Base-by-base conservation (phyloP, 495 filamentous ascomycete genomes). In the Penicillium longicatenatum region DNA sequence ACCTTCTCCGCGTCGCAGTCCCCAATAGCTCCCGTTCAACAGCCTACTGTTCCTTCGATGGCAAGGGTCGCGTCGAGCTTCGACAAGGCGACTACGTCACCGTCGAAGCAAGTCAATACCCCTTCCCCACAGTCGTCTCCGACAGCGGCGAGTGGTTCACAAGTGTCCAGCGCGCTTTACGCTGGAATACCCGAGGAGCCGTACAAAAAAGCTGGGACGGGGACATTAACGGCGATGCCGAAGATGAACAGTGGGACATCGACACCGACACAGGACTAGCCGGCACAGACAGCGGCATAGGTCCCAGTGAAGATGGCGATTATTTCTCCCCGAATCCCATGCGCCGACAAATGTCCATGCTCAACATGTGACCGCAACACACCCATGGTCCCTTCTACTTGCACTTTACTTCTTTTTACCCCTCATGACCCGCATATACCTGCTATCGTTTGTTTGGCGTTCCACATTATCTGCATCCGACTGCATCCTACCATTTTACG, bases 21-120 rank as follows among this genome's bases (percentile, higher is more conserved):
- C 94, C 94, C 0, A 81, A 82, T 45, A 81, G 87, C 62, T 93
- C 90, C 33, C 90, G 94, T 17, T 92, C 91, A 6, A 96, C 90
- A 0, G 93, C 93, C 0, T 98, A 96, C 80, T 95, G 92, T 66
- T 90, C 90, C 37, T 98, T 98, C 64, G 94, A 98, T 70, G 94
- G 94, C 70, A 97, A 97, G 70, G 91, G 92, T 52, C 89, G 95
- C 48, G 82, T 97, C 12, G 95, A 98, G 72, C 84, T 98, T 26
- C 83, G 87, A 35, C 81, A 93, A 69, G 94, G 94, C 44, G 95
- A 98, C 73, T 90, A 91, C 65, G 93, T 98, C 63, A 95, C 91
- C 45, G 89, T 98, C 67, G 90, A 92, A 57, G 95, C 93, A 3
- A 92, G 88, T 39, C 90, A 93, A 66, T 98, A 96, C 68, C 94